Evolutionary conservation across 1,139 yeast species (phyloP), one percentile per base, ranked within the genome.

Genomic region (Pichiaceae sp.): DNA sequence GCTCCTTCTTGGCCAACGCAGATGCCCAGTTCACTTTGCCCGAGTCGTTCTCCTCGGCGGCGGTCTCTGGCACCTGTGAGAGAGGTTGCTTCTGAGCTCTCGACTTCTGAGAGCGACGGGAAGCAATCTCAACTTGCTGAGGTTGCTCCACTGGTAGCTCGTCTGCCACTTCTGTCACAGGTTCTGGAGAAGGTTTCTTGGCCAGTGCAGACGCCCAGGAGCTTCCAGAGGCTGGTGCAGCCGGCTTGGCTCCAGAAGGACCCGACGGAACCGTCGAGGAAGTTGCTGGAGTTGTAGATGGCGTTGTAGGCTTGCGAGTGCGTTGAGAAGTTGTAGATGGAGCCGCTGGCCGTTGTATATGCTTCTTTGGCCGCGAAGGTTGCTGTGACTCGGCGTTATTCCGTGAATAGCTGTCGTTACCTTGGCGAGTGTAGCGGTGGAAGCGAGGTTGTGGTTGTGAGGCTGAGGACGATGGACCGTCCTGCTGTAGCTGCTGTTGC

Each of bases 21-120:
- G 46, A 45, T 17, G 53, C 52, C 48, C 64, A 46, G 55, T 64
- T 30, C 42, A 51, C 43, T 21, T 41, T 46, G 38, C 71, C 70
- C 47, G 74, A 72, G 23, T 78, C 66, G 25, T 78, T 80, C 81
- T 80, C 74, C 4, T 78, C 64, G 17, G 65, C 59, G 45, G 61
- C 64, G 39, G 52, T 53, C 21, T 67, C 60, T 34, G 60, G 50
- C 21, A 59, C 45, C 25, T 64, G 61, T n/a, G n/a, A n/a, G n/a
- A n/a, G n/a, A 21, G 24, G 24, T 7, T 7, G 7, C 24, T 21
- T 21, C 9, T 7, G 9, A 21, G 9, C 11, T 11, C 11, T 21
- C 9, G 24, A 7, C 9, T 7, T 7, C 11, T 21, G 7, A 11
- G 24, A 7, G 11, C 7, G 7, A 7, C 11, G 9, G 24, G 24